Evolutionary conservation across 129 eudicot species (phyloP), one percentile per base, ranked within the genome.

Genomic region (Deinandra increscens): DNA sequence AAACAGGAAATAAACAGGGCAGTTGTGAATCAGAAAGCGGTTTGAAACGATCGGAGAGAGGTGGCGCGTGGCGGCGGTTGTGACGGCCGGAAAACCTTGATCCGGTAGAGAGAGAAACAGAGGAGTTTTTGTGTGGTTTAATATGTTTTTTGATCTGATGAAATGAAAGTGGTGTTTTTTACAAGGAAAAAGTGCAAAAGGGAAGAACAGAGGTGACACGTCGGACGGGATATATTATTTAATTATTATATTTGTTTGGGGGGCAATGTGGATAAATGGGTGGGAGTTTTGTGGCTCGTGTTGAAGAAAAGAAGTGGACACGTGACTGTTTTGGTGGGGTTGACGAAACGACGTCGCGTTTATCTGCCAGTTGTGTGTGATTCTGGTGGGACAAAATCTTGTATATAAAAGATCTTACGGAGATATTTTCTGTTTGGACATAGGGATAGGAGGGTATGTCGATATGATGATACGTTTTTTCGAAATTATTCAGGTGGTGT

Each of bases 111-210:
- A 67, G 54, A 67, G 39, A 68, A 49, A 69, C 50, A 69, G 23
- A 23, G 18, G 74, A 59, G 5, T 38, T n/a, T 54, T 26, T 70
- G 75, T 70, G 58, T 14, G 42, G 67, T 42, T 71, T 71, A 26
- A 56, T n/a, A n/a, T n/a, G n/a, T n/a, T 26, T 26, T 26, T 26
- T 26, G n/a, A n/a, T n/a, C n/a, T n/a, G n/a, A n/a, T n/a, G n/a
- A n/a, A 26, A 56, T 42, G 41, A 70, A 70, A 56, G 22, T 41
- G 15, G 12, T 23, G 17, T 11, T 39, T 36, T 55, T 22, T 20
- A 55, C 1, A 3, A 17, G 6, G 55, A 56, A 71, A 71, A 71
- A 71, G 75, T 71, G 75, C 75, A 59, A 71, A 59, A 71, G 58
- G 29, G 37, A 3, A 13, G 43, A 58, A 33, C 11, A 17, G 31